A percentile compares a stretch with the other conserved stretches of the same genome.
Conservation (phyloP, 768 basidiomycete species). For the Tulasnella sp. region DNA sequence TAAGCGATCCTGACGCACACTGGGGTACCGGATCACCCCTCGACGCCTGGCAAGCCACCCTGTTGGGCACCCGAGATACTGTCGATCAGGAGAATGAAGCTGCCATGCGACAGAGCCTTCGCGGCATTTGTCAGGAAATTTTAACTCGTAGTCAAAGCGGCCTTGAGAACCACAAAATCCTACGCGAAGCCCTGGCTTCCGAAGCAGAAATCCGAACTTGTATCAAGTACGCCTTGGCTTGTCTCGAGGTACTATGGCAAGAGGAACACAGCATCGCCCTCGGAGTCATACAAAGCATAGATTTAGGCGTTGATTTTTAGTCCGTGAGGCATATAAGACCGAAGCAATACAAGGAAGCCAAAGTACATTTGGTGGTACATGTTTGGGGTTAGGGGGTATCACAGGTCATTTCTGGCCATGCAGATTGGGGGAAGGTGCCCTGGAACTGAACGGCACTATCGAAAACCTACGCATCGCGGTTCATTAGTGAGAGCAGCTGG, state of each 20-base stretch:
- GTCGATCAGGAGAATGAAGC: conserved; percentile 11
- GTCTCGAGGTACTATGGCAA: conserved; percentile 42
- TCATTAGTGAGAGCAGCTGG: not conserved
- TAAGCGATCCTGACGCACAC: conserved; percentile 22
- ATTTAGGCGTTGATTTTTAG: conserved; percentile 36
- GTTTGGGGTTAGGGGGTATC: not conserved
- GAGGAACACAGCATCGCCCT: conserved; percentile 46
- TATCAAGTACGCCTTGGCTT: conserved; percentile 27
- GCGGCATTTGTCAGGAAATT: conserved; percentile 25
- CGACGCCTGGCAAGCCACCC: conserved; percentile 16
- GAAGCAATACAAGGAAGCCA: not conserved
- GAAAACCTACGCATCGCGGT: conserved; percentile 7
- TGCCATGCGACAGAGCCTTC: conserved; percentile 2
- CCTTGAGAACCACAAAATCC: conserved; percentile 12
- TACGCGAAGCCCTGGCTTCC: too few species aligned
- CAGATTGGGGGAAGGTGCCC: conserved; percentile 10
- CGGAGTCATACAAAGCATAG: conserved; percentile 36
- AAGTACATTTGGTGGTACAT: not conserved
- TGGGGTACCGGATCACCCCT: not conserved
- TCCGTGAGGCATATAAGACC: not conserved
- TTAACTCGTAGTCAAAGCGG: conserved; percentile 29
- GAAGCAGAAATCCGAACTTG: not conserved
- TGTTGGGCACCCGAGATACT: conserved; percentile 12
- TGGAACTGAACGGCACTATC: conserved; percentile 14
- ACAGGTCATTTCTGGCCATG: conserved; percentile 6